Evolutionary conservation across 768 basidiomycete species (phyloP).

Genomic region (Auricularia cornea): DNA sequence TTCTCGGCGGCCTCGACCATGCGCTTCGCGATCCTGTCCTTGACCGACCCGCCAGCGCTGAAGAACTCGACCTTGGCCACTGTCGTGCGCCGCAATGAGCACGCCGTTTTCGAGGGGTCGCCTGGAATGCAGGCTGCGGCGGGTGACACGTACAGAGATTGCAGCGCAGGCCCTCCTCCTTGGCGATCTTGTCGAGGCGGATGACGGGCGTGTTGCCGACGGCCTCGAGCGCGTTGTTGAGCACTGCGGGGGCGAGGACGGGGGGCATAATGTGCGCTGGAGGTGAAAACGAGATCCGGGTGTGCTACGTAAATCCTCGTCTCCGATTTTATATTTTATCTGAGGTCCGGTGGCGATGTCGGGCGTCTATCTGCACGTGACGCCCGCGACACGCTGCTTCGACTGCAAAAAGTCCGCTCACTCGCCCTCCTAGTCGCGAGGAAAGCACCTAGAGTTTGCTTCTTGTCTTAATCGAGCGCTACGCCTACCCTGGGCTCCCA

Average conservation of each 20-base stretch:
- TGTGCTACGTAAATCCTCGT: too few relatives aligned
- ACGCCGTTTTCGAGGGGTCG: neutral
- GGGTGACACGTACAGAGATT: slow-evolving; percentile 62
- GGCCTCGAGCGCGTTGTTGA: slow-evolving; percentile 74
- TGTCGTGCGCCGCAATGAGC: slow-evolving; percentile 19
- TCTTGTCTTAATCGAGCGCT: too few relatives aligned
- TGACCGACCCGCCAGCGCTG: slow-evolving; percentile 88
- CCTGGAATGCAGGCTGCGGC: neutral
- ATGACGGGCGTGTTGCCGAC: slow-evolving; percentile 90
- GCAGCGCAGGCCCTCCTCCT: slow-evolving; percentile 69
- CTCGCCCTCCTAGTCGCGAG: too few relatives aligned
- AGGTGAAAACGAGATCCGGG: too few relatives aligned
- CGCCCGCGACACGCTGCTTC: too few relatives aligned
- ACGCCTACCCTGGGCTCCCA: too few relatives aligned
- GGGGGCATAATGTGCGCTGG: neutral
- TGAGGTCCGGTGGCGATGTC: too few relatives aligned
- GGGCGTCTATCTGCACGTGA: slow-evolving; percentile 2
- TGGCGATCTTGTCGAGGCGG: slow-evolving; percentile 70
- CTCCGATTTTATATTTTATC: too few relatives aligned
- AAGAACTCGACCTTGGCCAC: slow-evolving; percentile 88
- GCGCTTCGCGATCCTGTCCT: slow-evolving; percentile 91
- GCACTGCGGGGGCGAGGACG: slow-evolving; percentile 27
- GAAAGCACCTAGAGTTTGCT: too few relatives aligned
- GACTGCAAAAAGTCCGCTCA: too few relatives aligned
- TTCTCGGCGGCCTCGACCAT: slow-evolving; percentile 95